phyloP scores from a whole-genome alignment of 2,329 filamentous ascomycete genomes.

The Diaporthe humulicola region DNA sequence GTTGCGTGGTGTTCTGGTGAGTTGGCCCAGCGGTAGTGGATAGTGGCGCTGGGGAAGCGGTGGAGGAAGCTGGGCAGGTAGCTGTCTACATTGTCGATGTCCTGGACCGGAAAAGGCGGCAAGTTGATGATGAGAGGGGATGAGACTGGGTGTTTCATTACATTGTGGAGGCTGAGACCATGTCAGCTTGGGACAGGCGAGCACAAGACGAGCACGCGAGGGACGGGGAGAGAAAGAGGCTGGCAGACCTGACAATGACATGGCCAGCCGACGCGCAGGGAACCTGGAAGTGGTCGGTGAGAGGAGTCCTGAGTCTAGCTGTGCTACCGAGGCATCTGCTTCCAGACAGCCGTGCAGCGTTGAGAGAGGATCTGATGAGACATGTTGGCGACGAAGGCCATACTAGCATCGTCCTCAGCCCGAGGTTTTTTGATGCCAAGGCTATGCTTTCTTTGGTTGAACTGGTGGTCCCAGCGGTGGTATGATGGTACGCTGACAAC shows the following conservation, averaged over 20 bases:
- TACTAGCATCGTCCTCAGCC: slow-evolving; percentile 38
- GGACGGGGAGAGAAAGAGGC: background rate
- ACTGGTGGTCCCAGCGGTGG: background rate
- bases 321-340: slow-evolving; percentile 27
- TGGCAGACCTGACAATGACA: slow-evolving; percentile 62
- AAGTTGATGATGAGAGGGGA: slow-evolving; percentile 68
- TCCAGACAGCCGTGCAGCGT: background rate
- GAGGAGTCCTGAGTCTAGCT: slow-evolving; percentile 15
- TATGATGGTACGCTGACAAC: background rate
- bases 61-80: slow-evolving; percentile 57
- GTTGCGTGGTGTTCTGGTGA: background rate
- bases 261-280: slow-evolving; percentile 63
- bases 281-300: slow-evolving; percentile 58
- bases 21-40: slow-evolving; percentile 71
- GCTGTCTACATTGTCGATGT: slow-evolving; percentile 42
- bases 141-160: slow-evolving; percentile 51
- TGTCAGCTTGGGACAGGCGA: slow-evolving; percentile 39
- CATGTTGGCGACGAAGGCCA: slow-evolving; percentile 35
- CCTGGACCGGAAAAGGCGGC: slow-evolving; percentile 59
- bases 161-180: slow-evolving; percentile 62
- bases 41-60: slow-evolving; percentile 62
- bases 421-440: background rate
- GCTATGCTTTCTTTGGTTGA: background rate
- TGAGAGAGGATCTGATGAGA: slow-evolving; percentile 26
- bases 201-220: background rate